phyloP scores from a whole-genome alignment of 192 early-diverging fungal genomes.

The Allomyces macrogynus region DNA sequence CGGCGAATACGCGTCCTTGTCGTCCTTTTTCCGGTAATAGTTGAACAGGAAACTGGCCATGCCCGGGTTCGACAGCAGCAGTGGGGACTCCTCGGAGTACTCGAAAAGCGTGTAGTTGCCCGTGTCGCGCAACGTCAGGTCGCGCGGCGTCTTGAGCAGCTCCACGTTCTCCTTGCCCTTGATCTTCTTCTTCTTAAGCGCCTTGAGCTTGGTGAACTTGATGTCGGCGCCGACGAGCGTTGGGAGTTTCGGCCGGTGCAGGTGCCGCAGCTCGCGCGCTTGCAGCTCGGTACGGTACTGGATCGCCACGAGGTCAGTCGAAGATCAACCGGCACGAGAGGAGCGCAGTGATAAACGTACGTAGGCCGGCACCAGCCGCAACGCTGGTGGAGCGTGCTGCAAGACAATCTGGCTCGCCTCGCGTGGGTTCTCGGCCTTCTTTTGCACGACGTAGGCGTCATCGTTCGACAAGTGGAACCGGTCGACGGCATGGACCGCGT shows the following conservation, averaged over 20 bases:
- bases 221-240: conserved; percentile 34
- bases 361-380: conserved; percentile 52
- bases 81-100: conserved; percentile 91
- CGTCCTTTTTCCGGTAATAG: conserved; percentile 80
- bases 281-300: conserved; percentile 69
- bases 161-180: conserved; percentile 45
- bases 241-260: conserved; percentile 67
- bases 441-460: conserved; percentile 54
- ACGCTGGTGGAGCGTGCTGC: conserved; percentile 70
- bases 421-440: conserved; percentile 41
- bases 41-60: conserved; percentile 90
- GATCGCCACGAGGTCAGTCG: too few species aligned
- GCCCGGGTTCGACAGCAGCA: conserved; percentile 73
- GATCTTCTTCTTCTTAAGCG: conserved; percentile 49
- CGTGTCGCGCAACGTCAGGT: conserved; percentile 74
- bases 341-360: too few species aligned
- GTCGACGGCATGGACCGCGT: conserved; percentile 28
- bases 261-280: conserved; percentile 60
- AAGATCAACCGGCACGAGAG: too few species aligned
- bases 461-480: conserved; percentile 79
- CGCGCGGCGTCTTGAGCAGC: conserved; percentile 58
- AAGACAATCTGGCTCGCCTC: conserved; percentile 66
- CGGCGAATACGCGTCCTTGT: conserved; percentile 38
- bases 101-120: conserved; percentile 66
- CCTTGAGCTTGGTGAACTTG: conserved; percentile 52